A percentile compares a stretch with the other conserved stretches of the same genome.
phyloP scores from a whole-genome alignment of 805 yeast genomes.

The Metschnikowia borealis region DNA sequence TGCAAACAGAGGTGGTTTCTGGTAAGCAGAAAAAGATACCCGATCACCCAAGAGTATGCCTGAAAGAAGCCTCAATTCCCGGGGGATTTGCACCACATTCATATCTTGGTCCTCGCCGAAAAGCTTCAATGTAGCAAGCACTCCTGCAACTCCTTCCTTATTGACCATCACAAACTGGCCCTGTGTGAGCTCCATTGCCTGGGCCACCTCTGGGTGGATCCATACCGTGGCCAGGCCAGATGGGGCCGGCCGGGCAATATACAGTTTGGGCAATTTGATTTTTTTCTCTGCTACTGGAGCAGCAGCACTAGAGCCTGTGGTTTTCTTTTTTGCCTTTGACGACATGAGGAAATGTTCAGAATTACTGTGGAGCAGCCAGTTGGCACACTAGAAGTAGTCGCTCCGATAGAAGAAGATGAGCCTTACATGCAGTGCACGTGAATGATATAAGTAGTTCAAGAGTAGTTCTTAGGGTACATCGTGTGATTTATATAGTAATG shows the following conservation, averaged over 20 bases:
- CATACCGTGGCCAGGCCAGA: conserved; percentile 29
- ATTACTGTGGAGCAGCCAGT: too few relatives aligned
- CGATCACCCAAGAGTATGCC: conserved; percentile 48
- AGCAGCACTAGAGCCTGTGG: conserved; percentile 12
- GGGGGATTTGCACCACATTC: conserved; percentile 28
- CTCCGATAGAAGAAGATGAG: neutral
- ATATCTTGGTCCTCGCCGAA: conserved; percentile 32
- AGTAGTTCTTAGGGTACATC: too few relatives aligned
- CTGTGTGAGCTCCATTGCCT: conserved; percentile 41
- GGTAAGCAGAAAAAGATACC: conserved; percentile 41
- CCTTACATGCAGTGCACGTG: neutral
- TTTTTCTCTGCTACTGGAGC: conserved; percentile 23
- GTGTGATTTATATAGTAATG: too few relatives aligned
- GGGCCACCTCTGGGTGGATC: conserved; percentile 42
- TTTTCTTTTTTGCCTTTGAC: conserved; percentile 23
- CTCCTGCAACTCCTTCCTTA: conserved; percentile 40
- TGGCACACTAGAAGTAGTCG: too few relatives aligned
- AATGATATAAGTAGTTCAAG: too few relatives aligned
- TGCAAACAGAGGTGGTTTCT: conserved; percentile 43
- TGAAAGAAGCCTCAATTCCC: conserved; percentile 26
- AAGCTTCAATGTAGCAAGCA: conserved; percentile 39
- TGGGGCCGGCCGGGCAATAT: conserved; percentile 35
- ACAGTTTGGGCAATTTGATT: conserved; percentile 38
- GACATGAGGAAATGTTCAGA: conserved; percentile 10
- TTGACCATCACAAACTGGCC: conserved; percentile 46